Evolutionary conservation across 2,329 filamentous ascomycete species (phyloP), one percentile per base, ranked within the genome.

Genomic region (Ophiocordyceps camponoti-rufipedis): DNA sequence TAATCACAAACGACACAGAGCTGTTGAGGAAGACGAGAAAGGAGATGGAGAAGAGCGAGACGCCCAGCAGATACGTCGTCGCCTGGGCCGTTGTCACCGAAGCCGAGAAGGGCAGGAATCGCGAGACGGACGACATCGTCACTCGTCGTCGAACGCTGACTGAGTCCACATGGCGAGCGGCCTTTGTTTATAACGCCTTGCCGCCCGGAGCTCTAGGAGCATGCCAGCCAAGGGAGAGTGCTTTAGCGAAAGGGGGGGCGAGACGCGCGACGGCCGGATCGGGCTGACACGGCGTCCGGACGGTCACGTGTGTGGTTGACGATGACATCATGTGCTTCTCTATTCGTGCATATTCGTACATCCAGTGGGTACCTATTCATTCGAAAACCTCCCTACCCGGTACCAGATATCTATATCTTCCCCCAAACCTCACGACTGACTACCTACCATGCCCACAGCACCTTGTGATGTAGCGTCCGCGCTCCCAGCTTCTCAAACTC

Each of bases 11-110:
- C 46, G 82, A 86, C 48, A 91, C 71, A 57, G 78, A 81, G 66
- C 79, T 83, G 68, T 91, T 91, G 50, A 93, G 74, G 64, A 93
- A 93, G 55, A 93, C 85, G 52, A 93, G 80, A 66, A 91, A 91
- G 46, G 82, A 82, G 56, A 93, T 91, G 62, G 80, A 85, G 68
- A 89, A 89, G 54, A 93, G 77, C 49, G 82, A 84, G 56, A 91
- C 82, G 58, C 80, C 81, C 51, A 87, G 71, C 33, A 93, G 76
- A 61, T 93, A 93, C 29, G 84, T 82, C 47, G 73, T 60, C n/a
- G 75, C 78, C 56, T 82, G 77, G 18, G 74, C 58, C 5, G 69
- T 63, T 12, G 77, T 79, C n/a, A 74, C 76, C 41, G 71, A 68
- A 19, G 68, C 60, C 49, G 74, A 68, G 61, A 81, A 80, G 28